Conservation (phyloP, 1,284 basidiomycete genomes). For the Ustilago bromivora region DNA sequence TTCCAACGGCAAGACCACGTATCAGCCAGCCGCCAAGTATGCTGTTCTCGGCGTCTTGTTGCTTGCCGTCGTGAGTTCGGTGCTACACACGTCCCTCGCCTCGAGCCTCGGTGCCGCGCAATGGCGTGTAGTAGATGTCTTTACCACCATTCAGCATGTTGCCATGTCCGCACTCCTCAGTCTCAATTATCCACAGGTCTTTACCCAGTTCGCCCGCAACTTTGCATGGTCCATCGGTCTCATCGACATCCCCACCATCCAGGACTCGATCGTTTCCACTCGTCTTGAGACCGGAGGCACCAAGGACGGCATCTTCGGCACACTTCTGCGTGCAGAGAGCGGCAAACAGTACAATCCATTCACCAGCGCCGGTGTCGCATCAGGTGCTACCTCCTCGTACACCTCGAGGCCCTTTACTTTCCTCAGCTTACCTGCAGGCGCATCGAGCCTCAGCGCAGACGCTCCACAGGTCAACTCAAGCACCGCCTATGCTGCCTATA, state of each 20-base stretch:
- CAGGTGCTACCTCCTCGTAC: slow-evolving; percentile 21
- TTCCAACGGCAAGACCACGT: slow-evolving; percentile 87
- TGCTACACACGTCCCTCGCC: slow-evolving; percentile 75
- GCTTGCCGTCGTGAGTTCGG: slow-evolving; percentile 77
- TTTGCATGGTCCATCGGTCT: slow-evolving; percentile 90
- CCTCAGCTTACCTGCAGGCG: slow-evolving; percentile 16
- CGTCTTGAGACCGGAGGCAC: slow-evolving; percentile 83
- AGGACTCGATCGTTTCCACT: slow-evolving; percentile 83
- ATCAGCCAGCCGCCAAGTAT: slow-evolving; percentile 82
- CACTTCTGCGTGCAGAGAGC: slow-evolving; percentile 47
- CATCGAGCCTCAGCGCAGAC: neutral
- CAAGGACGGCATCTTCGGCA: slow-evolving; percentile 70
- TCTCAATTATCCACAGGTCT: slow-evolving; percentile 87
- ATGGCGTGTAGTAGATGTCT: slow-evolving; percentile 80
- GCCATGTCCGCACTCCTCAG: slow-evolving; percentile 81
- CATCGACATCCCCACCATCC: slow-evolving; percentile 78
- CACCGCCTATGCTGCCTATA: slow-evolving; percentile 26
- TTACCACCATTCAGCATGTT: slow-evolving; percentile 85
- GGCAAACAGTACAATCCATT: slow-evolving; percentile 57
- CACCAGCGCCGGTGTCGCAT: slow-evolving; percentile 24
- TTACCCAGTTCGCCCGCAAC: slow-evolving; percentile 83
- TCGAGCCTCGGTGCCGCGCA: slow-evolving; percentile 70
- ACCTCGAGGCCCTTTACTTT: slow-evolving; percentile 26
- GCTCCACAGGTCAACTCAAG: slow-evolving; percentile 8
- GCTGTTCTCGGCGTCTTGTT: slow-evolving; percentile 79